phyloP scores from a whole-genome alignment of 1,284 basidiomycete genomes.

The Rhodotorula mucilaginosa region DNA sequence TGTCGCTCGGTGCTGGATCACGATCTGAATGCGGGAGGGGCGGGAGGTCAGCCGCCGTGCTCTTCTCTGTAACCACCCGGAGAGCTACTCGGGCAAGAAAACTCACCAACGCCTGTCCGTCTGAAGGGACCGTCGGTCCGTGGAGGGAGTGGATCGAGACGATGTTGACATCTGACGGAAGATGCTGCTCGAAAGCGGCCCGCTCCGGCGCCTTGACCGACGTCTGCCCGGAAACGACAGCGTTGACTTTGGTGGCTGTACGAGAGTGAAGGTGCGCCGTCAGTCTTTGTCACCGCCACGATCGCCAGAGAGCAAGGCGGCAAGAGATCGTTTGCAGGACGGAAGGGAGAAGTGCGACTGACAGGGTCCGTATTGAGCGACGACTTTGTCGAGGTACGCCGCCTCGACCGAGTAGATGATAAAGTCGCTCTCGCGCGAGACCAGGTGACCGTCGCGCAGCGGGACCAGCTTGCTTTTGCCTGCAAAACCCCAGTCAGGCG shows the following conservation, averaged over 20 bases:
- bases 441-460: slow-evolving; percentile 73
- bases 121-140: slow-evolving; percentile 83
- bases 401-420: slow-evolving; percentile 95
- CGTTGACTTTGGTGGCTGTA: slow-evolving; percentile 83
- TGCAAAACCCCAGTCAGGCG: slow-evolving; percentile 1
- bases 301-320: not conserved
- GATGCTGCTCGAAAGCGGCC: slow-evolving; percentile 81
- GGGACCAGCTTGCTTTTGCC: slow-evolving; percentile 60
- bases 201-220: slow-evolving; percentile 95
- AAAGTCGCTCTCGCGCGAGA: slow-evolving; percentile 79
- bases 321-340: not conserved
- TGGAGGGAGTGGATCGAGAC: slow-evolving; percentile 93
- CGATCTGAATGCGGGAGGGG: slow-evolving; percentile 59
- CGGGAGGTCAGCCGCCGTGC: not conserved
- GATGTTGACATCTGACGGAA: slow-evolving; percentile 82
- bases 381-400: slow-evolving; percentile 78
- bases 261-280: not conserved
- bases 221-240: slow-evolving; percentile 92
- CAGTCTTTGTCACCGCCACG: no score
- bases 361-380: slow-evolving; percentile 88
- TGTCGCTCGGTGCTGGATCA: slow-evolving; percentile 83
- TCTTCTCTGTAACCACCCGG: no score
- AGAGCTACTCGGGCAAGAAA: not conserved
- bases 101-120: slow-evolving; percentile 86
- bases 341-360: slow-evolving; percentile 45